Evolutionary conservation across 345 rosid species (phyloP), one percentile per base, ranked within the genome.

Genomic region (Citropsis articulata): DNA sequence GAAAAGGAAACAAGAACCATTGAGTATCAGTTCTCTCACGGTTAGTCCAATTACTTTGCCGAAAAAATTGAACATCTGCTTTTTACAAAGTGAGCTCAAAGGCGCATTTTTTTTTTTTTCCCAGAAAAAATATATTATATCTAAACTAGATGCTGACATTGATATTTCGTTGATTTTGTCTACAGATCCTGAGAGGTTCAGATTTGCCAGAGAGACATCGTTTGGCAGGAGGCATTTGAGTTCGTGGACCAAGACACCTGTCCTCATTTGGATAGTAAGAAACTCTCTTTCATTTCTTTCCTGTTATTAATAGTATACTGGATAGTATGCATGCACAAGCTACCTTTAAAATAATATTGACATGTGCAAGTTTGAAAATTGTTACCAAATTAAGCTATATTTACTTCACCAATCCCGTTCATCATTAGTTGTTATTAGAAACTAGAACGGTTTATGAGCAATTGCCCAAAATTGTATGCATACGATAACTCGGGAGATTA

Each of bases 201-300:
- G 98, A 65, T 92, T 96, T 84, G 91, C 99, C 19, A 92, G 98
- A 63, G 99, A 96, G 73, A 96, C 99, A 76, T 94, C 99, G 4
- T 96, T 96, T 18, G 99, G 99, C 10, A 83, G 92, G 69, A 89
- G 99, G 72, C 99, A 96, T 75, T 1, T 94, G 76, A 86, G 79
- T 33, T 68, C 88, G 65, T 91, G 99, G 98, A 90, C 95, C 72
- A 82, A 82, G 65, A 80, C 78, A 16, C 80, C 93, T 1, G 13
- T 88, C 56, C 84, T 90, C 18, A 65, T 92, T 31, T 94, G 98
- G 97, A 91, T 89, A 28, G 99, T 90, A 85, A 88, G 89, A 13
- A 38, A 66, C 55, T 50, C 27, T 1, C 57, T 18, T 9, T 22
- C 10, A 18, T 19, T 21, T 55, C n/a, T 45, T 25, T 21, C 21